Evolutionary conservation across 495 filamentous ascomycete genomes (phyloP).

Genomic region (Aspergillus coremiiformis): DNA sequence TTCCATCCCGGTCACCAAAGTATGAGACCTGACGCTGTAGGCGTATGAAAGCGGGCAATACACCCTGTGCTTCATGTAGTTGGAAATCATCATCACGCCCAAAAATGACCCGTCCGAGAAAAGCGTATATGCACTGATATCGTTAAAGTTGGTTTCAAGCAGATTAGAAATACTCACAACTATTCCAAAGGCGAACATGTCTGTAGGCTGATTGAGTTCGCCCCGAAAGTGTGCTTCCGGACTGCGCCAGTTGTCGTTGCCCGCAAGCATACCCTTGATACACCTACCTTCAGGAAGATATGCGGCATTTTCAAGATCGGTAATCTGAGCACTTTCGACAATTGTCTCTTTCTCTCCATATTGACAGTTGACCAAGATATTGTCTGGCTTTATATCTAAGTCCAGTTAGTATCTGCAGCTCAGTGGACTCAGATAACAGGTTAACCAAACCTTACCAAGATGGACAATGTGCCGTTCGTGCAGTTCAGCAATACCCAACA

Average conservation of each 20-base stretch:
- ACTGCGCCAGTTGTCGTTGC: conserved; percentile 33
- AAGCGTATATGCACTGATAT: conserved; percentile 25
- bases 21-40: conserved; percentile 37
- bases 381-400: conserved; percentile 25
- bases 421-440: background rate
- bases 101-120: conserved; percentile 19
- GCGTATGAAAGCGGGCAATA: conserved; percentile 16
- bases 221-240: conserved; percentile 29
- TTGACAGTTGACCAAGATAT: conserved; percentile 21
- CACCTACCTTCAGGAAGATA: conserved; percentile 26
- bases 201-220: conserved; percentile 26
- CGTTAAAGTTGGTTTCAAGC: conserved; percentile 21
- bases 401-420: conserved; percentile 6
- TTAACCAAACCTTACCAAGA: conserved; percentile 23
- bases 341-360: conserved; percentile 17
- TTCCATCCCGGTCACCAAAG: conserved; percentile 32
- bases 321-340: conserved; percentile 31
- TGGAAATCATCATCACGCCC: conserved; percentile 15
- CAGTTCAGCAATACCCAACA: conserved; percentile 37
- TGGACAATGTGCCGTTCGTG: conserved; percentile 40
- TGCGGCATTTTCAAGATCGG: conserved; percentile 39
- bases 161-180: conserved; percentile 23
- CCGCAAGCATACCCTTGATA: conserved; percentile 26
- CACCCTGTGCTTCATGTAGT: conserved; percentile 15
- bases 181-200: conserved; percentile 30